These are phyloP conservation scores for Pseudocercospora musae DNA, from an alignment of 2,329 filamentous ascomycete species.

Conservation along the genomic window DNA sequence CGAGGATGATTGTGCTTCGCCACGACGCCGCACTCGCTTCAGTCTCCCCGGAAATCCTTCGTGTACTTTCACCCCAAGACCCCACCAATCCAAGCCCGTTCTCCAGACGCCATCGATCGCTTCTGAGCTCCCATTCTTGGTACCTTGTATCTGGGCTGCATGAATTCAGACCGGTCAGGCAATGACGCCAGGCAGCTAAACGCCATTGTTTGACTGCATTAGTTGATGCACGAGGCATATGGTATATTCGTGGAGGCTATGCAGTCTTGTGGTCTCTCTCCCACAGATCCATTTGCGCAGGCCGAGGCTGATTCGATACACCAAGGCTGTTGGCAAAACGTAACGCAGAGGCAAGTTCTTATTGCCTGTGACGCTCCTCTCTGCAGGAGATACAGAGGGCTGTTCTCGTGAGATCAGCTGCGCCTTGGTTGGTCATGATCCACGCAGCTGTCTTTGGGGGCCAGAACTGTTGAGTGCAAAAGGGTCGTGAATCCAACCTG, in stretches of 20 bases:
- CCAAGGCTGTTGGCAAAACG: not conserved
- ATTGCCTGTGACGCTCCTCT: not conserved
- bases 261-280: not conserved
- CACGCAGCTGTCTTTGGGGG: not conserved
- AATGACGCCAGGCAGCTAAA: not conserved
- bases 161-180: not conserved
- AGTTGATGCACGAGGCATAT: not conserved
- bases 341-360: not conserved
- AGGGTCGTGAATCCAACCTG: not conserved
- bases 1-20: not conserved
- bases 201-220: not conserved
- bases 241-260: conserved; percentile 1
- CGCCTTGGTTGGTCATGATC: not conserved
- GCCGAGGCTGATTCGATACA: not conserved
- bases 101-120: not conserved
- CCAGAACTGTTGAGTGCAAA: not conserved
- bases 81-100: not conserved
- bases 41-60: not conserved
- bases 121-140: not conserved
- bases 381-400: not conserved
- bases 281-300: not conserved
- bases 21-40: not conserved
- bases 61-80: not conserved
- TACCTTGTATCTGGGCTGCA: not conserved
- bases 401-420: not conserved